Evolutionary conservation across 371 early-diverging fungal species (phyloP), one percentile per base, ranked within the genome.

Genomic region (Apophysomyces ossiformis): DNA sequence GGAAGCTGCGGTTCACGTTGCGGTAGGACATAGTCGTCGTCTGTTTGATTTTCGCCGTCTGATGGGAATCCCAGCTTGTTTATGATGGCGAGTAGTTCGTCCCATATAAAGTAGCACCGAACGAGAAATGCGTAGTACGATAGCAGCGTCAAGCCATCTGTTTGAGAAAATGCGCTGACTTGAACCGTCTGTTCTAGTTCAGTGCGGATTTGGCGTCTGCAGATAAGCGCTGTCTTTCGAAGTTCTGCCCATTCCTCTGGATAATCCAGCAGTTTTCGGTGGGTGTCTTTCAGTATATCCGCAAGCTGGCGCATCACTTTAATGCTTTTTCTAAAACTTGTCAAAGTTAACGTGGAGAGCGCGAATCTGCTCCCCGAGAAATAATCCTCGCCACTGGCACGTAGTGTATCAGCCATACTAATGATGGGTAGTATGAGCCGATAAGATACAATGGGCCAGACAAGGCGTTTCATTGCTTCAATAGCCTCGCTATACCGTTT

Each of bases 381-480:
- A 18, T 38, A 18, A 16, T 41, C 46, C 12, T 18, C 7, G 37
- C 63, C 60, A 7, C 35, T 18, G n/a, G 63, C 63, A 37, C 21
- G n/a, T 36, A 16, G 16, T 11, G 15, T 35, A 21, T 11, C 12
- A 12, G 38, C 38, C 4, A 43, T 21, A 5, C 46, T 26, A 7
- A 78, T 58, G 15, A 77, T 43, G 0, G 79, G 79, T 5, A 70
- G 18, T 5, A 79, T 16, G 12, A 79, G 41, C 11, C 77, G 58
- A 58, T 73, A 79, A 1, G 79, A 76, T 13, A 74, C 73, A 38
- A 76, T 37, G 0, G 77, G 69, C 77, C 77, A 77, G 0, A 76
- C 69, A 1, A 79, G 68, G 0, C 71, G 63, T 16, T 75, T 76
- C 69, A 77, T 74, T 4, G 72, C 79, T 36, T 73, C 73, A 50